Conservation (phyloP, 805 yeast genomes). For the Blastobotrys mokoenaii region DNA sequence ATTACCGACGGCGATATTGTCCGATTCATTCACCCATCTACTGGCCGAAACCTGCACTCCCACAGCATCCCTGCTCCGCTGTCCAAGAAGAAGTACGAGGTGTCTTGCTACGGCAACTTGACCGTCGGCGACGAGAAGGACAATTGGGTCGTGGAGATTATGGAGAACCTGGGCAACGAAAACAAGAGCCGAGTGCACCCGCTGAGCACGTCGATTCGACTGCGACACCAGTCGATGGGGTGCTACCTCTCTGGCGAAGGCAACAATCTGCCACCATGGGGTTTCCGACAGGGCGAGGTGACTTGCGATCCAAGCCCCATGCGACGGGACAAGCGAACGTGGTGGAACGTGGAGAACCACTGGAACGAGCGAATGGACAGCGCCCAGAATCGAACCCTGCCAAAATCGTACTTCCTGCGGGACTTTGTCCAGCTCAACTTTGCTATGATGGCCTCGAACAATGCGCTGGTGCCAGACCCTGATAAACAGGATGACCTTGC, state of each 20-base stretch:
- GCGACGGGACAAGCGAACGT: constrained; percentile 50
- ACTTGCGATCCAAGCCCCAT: constrained; percentile 50
- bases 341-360: constrained; percentile 80
- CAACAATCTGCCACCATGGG: constrained; percentile 84
- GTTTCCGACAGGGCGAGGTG: constrained; percentile 95
- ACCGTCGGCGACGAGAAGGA: constrained; percentile 71
- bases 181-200: constrained; percentile 41
- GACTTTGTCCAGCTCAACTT: constrained; percentile 66
- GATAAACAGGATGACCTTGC: constrained; percentile 67
- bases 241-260: constrained; percentile 88
- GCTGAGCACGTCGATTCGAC: constrained; percentile 72
- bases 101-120: constrained; percentile 75
- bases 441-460: constrained; percentile 80
- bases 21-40: constrained; percentile 60
- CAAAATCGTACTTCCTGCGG: constrained; percentile 47
- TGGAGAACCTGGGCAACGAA: constrained; percentile 32
- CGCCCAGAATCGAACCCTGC: constrained; percentile 33
- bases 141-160: constrained; percentile 85
- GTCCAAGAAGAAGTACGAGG: constrained; percentile 62
- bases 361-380: constrained; percentile 41
- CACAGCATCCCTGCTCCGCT: constrained; percentile 75
- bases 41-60: constrained; percentile 74
- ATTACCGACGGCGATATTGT: constrained; percentile 58
- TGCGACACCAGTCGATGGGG: constrained; percentile 56
- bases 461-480: constrained; percentile 69